phyloP scores from a whole-genome alignment of 257 asterid species.

The Solanum medicagineum region DNA sequence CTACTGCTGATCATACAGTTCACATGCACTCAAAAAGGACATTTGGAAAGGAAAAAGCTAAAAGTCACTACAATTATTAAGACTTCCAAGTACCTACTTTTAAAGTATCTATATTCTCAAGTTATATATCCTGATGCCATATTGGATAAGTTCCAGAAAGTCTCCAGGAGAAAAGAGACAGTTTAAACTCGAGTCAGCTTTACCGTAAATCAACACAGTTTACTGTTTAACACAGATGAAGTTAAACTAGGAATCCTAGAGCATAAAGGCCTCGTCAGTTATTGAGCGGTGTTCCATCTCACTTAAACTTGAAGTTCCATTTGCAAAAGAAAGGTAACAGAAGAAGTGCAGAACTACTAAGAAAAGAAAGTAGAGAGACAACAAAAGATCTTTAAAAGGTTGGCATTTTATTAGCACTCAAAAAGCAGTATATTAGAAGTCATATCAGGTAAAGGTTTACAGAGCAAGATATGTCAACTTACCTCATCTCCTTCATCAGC shows the following conservation, averaged over 20 bases:
- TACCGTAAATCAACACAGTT: background rate
- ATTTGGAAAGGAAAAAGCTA: background rate
- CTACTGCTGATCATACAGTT: background rate
- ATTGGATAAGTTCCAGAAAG: background rate
- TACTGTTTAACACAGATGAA: background rate
- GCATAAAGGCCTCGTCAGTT: background rate
- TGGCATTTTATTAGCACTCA: background rate
- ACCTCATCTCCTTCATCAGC: slow-evolving; percentile 99
- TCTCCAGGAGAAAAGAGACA: background rate
- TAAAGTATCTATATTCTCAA: background rate
- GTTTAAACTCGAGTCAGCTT: background rate
- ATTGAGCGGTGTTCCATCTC: background rate
- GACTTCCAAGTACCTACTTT: background rate
- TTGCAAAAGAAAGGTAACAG: background rate
- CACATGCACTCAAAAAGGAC: background rate
- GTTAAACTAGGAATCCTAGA: background rate
- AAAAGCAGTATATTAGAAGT: background rate
- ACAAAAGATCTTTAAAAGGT: background rate
- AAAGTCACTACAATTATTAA: background rate
- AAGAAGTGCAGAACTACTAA: background rate
- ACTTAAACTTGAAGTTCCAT: background rate
- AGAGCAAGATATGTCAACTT: background rate
- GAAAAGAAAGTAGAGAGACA: background rate
- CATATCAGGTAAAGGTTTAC: background rate
- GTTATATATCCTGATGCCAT: background rate